Evolutionary conservation across 208 protist species (phyloP).

Genomic region (Trypanosoma cruzi): DNA sequence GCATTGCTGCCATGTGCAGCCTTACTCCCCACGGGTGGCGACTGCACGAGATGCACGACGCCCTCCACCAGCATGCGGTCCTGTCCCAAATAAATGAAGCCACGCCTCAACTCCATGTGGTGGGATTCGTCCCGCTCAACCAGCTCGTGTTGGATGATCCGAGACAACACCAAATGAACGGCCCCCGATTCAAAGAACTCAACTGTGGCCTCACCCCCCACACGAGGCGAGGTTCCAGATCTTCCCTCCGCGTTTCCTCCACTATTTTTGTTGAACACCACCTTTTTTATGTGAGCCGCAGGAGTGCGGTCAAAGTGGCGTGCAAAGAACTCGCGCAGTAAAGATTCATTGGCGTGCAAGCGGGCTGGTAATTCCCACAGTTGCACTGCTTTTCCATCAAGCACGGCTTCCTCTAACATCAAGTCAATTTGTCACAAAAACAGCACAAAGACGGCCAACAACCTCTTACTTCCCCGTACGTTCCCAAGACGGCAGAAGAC

Average conservation of each 20-base stretch:
- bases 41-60: conserved; percentile 25
- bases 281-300: conserved; percentile 15
- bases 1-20: neutral
- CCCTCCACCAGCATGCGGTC: conserved; percentile 60
- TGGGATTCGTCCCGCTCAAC: conserved; percentile 21
- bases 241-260: neutral
- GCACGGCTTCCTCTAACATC: conserved; percentile 52
- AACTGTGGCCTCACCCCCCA: conserved; percentile 21
- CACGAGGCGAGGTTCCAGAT: conserved; percentile 1
- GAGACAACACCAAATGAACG: conserved; percentile 30
- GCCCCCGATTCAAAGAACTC: conserved; percentile 23
- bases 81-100: conserved; percentile 45
- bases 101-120: conserved; percentile 52
- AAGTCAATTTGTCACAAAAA: neutral
- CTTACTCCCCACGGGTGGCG: no score
- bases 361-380: conserved; percentile 39
- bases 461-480: neutral
- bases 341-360: conserved; percentile 25
- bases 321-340: conserved; percentile 29
- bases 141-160: conserved; percentile 31
- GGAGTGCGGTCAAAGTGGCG: conserved; percentile 28
- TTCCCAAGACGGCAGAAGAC: neutral
- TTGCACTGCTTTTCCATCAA: conserved; percentile 49
- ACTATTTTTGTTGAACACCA: conserved; percentile 3
- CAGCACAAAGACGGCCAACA: neutral